A percentile compares a stretch with the other conserved stretches of the same genome.
These are phyloP conservation scores for Solanum chmielewskii DNA, from an alignment of 257 asterid genomes.

Conservation along the genomic window DNA sequence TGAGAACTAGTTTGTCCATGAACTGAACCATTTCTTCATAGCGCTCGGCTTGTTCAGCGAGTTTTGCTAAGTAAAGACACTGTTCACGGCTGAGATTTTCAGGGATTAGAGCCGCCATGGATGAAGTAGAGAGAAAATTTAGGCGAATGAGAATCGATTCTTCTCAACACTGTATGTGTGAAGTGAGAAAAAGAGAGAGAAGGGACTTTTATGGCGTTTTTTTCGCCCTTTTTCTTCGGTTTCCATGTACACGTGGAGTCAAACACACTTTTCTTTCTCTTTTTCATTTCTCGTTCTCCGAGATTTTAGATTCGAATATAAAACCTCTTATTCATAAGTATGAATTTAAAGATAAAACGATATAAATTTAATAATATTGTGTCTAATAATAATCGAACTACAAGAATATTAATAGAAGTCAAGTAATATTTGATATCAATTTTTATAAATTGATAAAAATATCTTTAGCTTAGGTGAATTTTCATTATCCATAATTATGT, in stretches of 20 bases:
- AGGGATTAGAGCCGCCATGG: constrained; percentile 19
- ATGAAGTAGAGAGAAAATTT: background rate
- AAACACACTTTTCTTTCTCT: background rate
- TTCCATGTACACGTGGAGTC: background rate
- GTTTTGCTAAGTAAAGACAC: constrained; percentile 33
- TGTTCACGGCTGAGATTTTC: constrained; percentile 30
- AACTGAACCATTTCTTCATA: constrained; percentile 42
- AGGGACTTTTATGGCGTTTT: background rate
- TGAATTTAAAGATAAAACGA: too few relatives aligned
- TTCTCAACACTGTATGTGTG: background rate
- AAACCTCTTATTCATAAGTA: too few relatives aligned
- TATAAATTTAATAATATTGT: too few relatives aligned
- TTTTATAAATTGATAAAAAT: too few relatives aligned
- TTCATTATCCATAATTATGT: background rate
- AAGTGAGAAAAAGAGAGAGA: background rate
- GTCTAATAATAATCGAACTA: too few relatives aligned
- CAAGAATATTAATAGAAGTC: background rate
- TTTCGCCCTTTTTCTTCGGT: background rate
- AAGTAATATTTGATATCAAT: too few relatives aligned
- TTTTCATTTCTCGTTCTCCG: too few relatives aligned
- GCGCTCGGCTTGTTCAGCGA: constrained; percentile 42
- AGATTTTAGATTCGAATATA: too few relatives aligned
- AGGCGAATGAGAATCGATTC: background rate
- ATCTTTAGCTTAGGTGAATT: background rate
- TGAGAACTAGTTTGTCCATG: constrained; percentile 37